Percentiles rank a stretch among this genome's conserved stretches.
Evolutionary conservation across 2,329 filamentous ascomycete genomes (phyloP).

Genomic region (Sporothrix pseudoabietina): DNA sequence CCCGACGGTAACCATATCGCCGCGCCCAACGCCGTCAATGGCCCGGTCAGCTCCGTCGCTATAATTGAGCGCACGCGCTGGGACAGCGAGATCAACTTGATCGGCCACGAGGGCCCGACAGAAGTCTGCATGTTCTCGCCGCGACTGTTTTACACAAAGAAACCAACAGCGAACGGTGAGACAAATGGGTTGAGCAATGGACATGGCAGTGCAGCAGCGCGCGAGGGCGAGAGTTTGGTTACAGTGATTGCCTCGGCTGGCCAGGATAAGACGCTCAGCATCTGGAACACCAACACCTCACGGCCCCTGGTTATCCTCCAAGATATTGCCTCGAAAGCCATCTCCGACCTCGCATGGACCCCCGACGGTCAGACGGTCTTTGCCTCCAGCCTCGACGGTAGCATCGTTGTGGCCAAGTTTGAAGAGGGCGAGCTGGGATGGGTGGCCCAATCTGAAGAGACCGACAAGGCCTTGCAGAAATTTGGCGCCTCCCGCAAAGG

Average conservation of each 20-base stretch:
- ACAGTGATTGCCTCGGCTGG: conserved; percentile 97
- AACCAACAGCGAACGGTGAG: conserved; percentile 59
- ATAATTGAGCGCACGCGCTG: conserved; percentile 90
- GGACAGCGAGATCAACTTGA: conserved; percentile 96
- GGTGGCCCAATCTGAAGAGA: conserved; percentile 82
- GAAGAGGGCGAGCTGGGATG: conserved; percentile 86
- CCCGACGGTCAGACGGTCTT: conserved; percentile 88
- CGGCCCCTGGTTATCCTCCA: conserved; percentile 87
- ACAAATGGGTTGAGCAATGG: conserved; percentile 52
- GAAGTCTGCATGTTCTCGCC: conserved; percentile 98
- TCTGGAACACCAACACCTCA: conserved; percentile 97
- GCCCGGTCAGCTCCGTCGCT: conserved; percentile 93
- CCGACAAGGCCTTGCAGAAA: conserved; percentile 88
- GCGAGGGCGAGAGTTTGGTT: conserved; percentile 54
- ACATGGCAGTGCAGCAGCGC: background rate
- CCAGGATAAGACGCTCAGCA: conserved; percentile 91
- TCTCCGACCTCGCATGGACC: conserved; percentile 92
- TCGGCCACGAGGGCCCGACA: conserved; percentile 94
- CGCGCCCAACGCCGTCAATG: conserved; percentile 94
- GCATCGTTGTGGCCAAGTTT: conserved; percentile 80
- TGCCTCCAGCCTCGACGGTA: conserved; percentile 84
- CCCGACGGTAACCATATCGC: conserved; percentile 97
- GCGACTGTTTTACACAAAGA: conserved; percentile 75
- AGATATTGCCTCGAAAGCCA: conserved; percentile 85
- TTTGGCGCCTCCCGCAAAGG: conserved; percentile 86